Evolutionary conservation across 2,329 filamentous ascomycete genomes (phyloP), one percentile per base, ranked within the genome.

Genomic region (Amauroascus verrucosus): DNA sequence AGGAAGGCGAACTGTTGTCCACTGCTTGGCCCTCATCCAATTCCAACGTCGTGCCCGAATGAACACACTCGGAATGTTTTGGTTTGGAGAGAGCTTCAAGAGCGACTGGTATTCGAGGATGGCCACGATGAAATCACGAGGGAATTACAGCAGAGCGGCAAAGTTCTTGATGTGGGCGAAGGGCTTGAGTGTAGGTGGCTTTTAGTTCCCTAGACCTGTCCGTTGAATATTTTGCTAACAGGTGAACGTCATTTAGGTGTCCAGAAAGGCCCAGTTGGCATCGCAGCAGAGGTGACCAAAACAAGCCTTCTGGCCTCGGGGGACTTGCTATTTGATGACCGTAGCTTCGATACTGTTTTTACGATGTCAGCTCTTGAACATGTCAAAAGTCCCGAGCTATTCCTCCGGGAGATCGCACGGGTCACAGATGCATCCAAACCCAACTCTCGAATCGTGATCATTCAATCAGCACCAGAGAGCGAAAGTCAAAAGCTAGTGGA

Each of bases 381-480:
- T 37, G 45, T 32, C n/a, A 26, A 30, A 20, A 20, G 38, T 37
- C 38, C 47, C 16, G 44, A 44, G 38, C 13, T 14, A 22, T 47
- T 28, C 11, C 33, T 56, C 22, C 16, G 24, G 20, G 44, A 53
- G 7, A 40, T 56, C 9, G 44, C 43, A 14, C 54, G 50, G 11
- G 49, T 56, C 16, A 38, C 45, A 13, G 35, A 48, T n/a, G 9
- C 7, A 16, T 9, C 28, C n/a, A 47, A 41, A 6, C 49, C 44
- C 5, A 28, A 32, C 28, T 40, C 50, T 40, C 22, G 33, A 16
- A 45, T 56, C 20, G 4, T 53, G 6, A 46, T 56, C 9, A n/a
- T 56, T 20, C 49, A 56, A 33, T 45, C 45, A 2, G 44, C 51
- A 4, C 54, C 51, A 14, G 45, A 56, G 22, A 56, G 41, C 46